phyloP scores from a whole-genome alignment of 108 stramenopile genomes.

The Stephanodiscus triporus region DNA sequence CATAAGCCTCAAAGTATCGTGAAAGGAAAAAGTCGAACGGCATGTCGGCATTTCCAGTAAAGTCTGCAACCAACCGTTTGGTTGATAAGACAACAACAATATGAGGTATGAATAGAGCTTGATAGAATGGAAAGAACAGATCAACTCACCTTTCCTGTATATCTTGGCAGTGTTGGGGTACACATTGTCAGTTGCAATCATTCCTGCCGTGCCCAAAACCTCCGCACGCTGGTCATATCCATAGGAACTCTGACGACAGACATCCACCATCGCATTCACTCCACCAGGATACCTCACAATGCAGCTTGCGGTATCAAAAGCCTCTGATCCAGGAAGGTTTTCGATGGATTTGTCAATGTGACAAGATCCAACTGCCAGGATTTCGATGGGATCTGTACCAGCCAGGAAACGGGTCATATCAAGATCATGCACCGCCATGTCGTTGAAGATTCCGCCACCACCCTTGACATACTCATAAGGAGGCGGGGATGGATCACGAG shows the following conservation, averaged over 20 bases:
- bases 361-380: conserved; percentile 86
- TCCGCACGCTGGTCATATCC: conserved; percentile 99
- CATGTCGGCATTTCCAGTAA: conserved; percentile 97
- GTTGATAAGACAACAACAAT: not conserved
- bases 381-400: conserved; percentile 91
- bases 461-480: conserved; percentile 95
- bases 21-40: conserved; percentile 95
- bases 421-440: conserved; percentile 98
- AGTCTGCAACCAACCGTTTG: conserved; percentile 52
- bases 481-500: conserved; percentile 93
- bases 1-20: conserved; percentile 96
- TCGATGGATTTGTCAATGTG: conserved; percentile 94
- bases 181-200: conserved; percentile 97
- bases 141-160: conserved; percentile 56
- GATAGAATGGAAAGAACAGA: not conserved
- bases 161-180: conserved; percentile 94
- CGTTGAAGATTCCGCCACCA: conserved; percentile 96
- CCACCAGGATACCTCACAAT: conserved; percentile 92
- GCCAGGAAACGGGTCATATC: conserved; percentile 96
- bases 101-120: not conserved
- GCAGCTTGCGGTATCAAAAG: conserved; percentile 91
- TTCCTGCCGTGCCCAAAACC: conserved; percentile 92
- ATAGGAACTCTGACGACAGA: conserved; percentile 93
- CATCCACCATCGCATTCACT: conserved; percentile 93
- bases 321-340: conserved; percentile 84